Evolutionary conservation across 352 stramenopile genomes (phyloP), one percentile per base, ranked within the genome.

Genomic region (Pythium dissotocum): DNA sequence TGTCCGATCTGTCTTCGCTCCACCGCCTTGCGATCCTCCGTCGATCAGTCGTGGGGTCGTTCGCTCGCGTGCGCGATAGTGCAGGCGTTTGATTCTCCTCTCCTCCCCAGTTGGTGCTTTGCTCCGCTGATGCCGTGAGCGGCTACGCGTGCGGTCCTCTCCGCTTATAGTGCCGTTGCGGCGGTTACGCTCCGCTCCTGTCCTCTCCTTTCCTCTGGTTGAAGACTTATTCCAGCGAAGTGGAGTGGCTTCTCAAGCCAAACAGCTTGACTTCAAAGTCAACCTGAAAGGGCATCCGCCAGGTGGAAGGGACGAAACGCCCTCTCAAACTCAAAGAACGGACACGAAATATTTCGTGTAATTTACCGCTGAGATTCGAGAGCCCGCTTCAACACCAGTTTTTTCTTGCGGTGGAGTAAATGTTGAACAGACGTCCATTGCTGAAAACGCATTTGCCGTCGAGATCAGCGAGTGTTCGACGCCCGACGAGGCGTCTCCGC

Each of bases 281-380:
- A 49, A n/a, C 49, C 59, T 53, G 59, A 65, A 65, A 38, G 46
- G 59, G 49, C 59, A 65, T 65, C 59, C 33, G 24, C 59, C 14
- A 49, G 38, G 26, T 28, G 56, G 57, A 36, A 0, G 33, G 48
- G 49, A 65, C 48, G 59, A 65, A 65, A 65, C 59, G 30, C 58
- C 13, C 58, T 33, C 58, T 30, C 44, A 51, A 36, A 64, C 18
- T 56, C 14, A 2, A 63, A 56, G 24, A 40, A 24, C 6, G 33
- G 16, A 24, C 46, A 28, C 33, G 59, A 57, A 62, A 70, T 59
- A 61, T 63, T 60, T 59, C 62, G 40, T 14, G 42, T 49, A 71
- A 55, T n/a, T 54, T 40, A 59, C 24, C 9, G 13, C 36, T 49
- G 24, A 42, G 40, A 63, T 63, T 32, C 40, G 57, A 48, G 40